Conservation (phyloP, 2,329 filamentous ascomycete genomes). For the Didymella arachidicola region DNA sequence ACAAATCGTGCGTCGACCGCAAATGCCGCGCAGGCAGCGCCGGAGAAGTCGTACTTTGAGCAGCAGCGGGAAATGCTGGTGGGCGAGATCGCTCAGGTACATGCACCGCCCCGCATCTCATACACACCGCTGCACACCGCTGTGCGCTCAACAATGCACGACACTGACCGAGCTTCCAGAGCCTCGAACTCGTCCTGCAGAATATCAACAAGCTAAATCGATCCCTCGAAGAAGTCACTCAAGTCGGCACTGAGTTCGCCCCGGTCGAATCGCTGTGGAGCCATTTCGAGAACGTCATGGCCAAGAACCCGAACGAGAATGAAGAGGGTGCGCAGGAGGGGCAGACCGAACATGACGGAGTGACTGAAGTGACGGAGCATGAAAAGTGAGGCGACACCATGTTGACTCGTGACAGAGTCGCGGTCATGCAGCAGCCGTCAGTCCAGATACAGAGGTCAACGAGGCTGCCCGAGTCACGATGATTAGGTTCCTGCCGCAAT, state of each 20-base stretch:
- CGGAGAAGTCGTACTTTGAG: constrained; percentile 69
- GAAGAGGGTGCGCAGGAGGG: constrained; percentile 34
- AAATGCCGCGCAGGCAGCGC: constrained; percentile 27
- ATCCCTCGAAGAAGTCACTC: constrained; percentile 87
- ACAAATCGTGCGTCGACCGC: constrained; percentile 32
- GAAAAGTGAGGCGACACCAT: constrained; percentile 24
- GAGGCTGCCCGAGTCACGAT: not conserved
- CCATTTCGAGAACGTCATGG: constrained; percentile 97
- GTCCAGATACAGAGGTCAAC: not conserved
- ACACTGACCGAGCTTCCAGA: constrained; percentile 50
- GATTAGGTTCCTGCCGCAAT: not conserved
- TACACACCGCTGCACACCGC: constrained; percentile 43
- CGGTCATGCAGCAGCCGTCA: not conserved
- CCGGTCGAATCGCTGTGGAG: constrained; percentile 97
- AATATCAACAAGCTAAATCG: constrained; percentile 97
- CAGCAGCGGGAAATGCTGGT: constrained; percentile 76
- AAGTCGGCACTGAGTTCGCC: constrained; percentile 96
- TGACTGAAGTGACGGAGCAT: constrained; percentile 32
- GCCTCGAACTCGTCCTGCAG: constrained; percentile 87
- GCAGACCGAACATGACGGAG: constrained; percentile 34
- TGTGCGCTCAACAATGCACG: not conserved
- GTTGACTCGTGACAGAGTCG: constrained; percentile 3
- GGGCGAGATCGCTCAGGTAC: constrained; percentile 74
- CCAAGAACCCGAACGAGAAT: constrained; percentile 64
- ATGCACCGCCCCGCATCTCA: constrained; percentile 16